Percentiles rank a stretch among this genome's conserved stretches.
phyloP scores from a whole-genome alignment of 352 stramenopile genomes.

The Globisporangium acanthophoron region DNA sequence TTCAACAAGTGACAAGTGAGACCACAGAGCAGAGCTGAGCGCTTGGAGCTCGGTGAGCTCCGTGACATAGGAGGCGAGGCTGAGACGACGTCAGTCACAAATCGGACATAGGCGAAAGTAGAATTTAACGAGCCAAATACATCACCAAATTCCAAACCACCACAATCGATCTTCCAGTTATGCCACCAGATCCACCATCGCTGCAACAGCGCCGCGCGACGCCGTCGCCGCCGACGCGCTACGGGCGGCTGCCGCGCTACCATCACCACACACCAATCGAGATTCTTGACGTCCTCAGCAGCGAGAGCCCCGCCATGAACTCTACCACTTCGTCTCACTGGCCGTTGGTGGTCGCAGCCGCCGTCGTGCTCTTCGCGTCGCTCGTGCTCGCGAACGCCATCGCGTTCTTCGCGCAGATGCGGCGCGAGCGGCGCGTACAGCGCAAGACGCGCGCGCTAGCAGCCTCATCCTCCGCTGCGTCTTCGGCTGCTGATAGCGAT shows the following conservation, averaged over 20 bases:
- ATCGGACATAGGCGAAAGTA: too few species aligned
- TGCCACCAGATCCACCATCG: too few species aligned
- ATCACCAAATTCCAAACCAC: too few species aligned
- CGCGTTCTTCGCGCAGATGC: constrained; percentile 58
- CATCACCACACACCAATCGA: background rate
- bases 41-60: too few species aligned
- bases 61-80: too few species aligned
- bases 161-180: background rate
- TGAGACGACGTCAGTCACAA: too few species aligned
- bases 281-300: background rate
- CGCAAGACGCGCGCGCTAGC: constrained; percentile 50
- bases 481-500: background rate
- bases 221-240: background rate
- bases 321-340: constrained; percentile 3
- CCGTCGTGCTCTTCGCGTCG: constrained; percentile 38
- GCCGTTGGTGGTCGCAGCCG: constrained; percentile 17
- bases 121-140: too few species aligned
- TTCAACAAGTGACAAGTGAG: too few species aligned
- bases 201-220: background rate
- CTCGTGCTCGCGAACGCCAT: constrained; percentile 57
- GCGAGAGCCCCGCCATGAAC: background rate
- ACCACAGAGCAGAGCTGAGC: too few species aligned
- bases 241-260: constrained; percentile 1
- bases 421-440: constrained; percentile 50
- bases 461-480: background rate